Conservation (phyloP, 2,329 filamentous ascomycete genomes). For the Zymoseptoria crescenta region DNA sequence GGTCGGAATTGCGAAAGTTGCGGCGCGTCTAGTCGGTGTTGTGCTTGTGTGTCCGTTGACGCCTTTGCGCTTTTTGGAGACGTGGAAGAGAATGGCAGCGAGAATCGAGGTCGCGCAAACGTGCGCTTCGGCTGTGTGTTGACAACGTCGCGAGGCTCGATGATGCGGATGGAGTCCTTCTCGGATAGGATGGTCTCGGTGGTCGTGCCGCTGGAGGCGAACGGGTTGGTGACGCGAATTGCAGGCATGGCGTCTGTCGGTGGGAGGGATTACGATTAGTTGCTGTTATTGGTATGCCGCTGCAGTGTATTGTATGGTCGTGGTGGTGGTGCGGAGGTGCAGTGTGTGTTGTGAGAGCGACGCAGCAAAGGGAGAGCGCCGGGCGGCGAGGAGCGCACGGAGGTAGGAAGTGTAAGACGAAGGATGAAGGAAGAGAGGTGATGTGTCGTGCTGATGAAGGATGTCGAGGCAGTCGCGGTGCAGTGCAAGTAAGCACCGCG, state of each 20-base stretch:
- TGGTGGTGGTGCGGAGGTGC: neutral
- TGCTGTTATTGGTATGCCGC: slow-evolving; percentile 3
- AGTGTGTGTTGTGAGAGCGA: neutral
- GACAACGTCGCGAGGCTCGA: slow-evolving; percentile 19
- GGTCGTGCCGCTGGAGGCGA: slow-evolving; percentile 45
- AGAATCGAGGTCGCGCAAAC: slow-evolving; percentile 23
- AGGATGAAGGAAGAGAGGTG: neutral
- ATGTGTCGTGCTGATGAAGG: neutral
- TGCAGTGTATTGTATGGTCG: neutral
- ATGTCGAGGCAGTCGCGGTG: neutral
- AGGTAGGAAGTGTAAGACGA: neutral
- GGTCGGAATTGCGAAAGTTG: slow-evolving; percentile 55
- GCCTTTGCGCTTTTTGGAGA: slow-evolving; percentile 21
- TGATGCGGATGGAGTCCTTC: slow-evolving; percentile 40
- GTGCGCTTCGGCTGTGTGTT: slow-evolving; percentile 14
- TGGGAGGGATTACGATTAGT: slow-evolving; percentile 24
- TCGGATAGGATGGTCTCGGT: slow-evolving; percentile 43
- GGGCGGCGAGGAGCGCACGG: too few species aligned
- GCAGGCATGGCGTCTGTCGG: slow-evolving; percentile 49
- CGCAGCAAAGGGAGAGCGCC: neutral
- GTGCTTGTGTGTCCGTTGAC: slow-evolving; percentile 29
- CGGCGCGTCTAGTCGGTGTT: slow-evolving; percentile 22
- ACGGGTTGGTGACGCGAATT: slow-evolving; percentile 52
- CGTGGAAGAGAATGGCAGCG: slow-evolving; percentile 23
- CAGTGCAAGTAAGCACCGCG: neutral